Evolutionary conservation across 352 stramenopile genomes (phyloP).

Genomic region (Globisporangium apiculatum): DNA sequence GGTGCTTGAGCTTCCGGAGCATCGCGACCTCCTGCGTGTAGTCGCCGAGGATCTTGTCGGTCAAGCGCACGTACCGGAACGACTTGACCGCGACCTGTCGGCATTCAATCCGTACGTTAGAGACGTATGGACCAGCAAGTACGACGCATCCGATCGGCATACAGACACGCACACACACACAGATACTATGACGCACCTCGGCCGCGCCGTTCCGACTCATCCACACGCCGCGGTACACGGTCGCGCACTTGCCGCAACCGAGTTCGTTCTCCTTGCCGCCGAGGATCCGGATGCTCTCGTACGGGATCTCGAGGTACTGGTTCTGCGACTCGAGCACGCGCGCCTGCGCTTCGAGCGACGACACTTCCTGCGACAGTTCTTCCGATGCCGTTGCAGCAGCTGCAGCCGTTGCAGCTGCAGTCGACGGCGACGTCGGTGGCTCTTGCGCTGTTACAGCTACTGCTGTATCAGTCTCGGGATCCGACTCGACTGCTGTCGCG

Average conservation of each 20-base stretch:
- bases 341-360: slow-evolving; percentile 68
- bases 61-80: slow-evolving; percentile 83
- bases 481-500: background rate
- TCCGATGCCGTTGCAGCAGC: slow-evolving; percentile 34
- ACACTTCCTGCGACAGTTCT: slow-evolving; percentile 47
- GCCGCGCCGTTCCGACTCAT: slow-evolving; percentile 78
- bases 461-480: background rate
- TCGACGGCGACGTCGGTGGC: slow-evolving; percentile 25
- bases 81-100: slow-evolving; percentile 73
- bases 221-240: slow-evolving; percentile 83
- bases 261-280: slow-evolving; percentile 84
- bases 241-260: slow-evolving; percentile 79
- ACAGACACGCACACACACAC: background rate
- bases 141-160: too few relatives aligned
- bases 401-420: background rate
- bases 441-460: slow-evolving; percentile 27
- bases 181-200: slow-evolving; percentile 30
- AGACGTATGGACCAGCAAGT: background rate
- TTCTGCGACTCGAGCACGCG: slow-evolving; percentile 83
- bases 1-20: slow-evolving; percentile 83
- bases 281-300: slow-evolving; percentile 84
- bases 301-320: slow-evolving; percentile 82
- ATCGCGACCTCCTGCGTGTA: slow-evolving; percentile 84
- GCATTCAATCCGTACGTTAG: background rate
- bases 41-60: slow-evolving; percentile 82